A percentile compares a stretch with the other conserved stretches of the same genome.
Evolutionary conservation across 176 grass and related monocot genomes (phyloP).

Genomic region (Oryza punctata): DNA sequence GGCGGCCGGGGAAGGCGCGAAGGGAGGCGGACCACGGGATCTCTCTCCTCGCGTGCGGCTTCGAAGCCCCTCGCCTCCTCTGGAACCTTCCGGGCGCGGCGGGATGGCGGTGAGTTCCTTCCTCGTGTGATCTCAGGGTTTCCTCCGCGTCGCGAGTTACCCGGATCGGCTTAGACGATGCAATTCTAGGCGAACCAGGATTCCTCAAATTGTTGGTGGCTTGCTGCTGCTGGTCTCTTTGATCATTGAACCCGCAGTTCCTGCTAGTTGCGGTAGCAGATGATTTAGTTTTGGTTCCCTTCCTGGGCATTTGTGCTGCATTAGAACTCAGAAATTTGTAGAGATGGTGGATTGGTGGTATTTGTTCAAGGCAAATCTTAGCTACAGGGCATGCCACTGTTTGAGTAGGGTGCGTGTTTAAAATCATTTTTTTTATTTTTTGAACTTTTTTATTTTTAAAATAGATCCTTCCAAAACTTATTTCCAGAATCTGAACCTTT

Average conservation of each 20-base stretch:
- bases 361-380: background rate
- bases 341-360: background rate
- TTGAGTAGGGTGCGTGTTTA: background rate
- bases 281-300: background rate
- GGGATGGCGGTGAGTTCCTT: slow-evolving; percentile 36
- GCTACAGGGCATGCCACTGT: background rate
- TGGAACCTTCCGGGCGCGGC: background rate
- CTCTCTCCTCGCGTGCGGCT: background rate
- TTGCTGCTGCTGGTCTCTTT: background rate
- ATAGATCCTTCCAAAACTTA: too few relatives aligned
- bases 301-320: background rate
- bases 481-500: too few relatives aligned
- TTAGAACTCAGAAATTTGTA: background rate
- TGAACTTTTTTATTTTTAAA: too few relatives aligned
- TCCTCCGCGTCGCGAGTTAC: background rate
- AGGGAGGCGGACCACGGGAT: background rate
- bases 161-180: background rate
- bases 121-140: background rate
- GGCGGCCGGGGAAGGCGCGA: background rate
- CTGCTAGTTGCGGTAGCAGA: background rate
- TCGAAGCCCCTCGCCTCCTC: background rate
- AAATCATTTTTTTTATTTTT: too few relatives aligned
- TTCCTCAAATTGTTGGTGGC: background rate
- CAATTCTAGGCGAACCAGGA: background rate
- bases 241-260: background rate